A percentile compares a stretch with the other conserved stretches of the same genome.
These are phyloP conservation scores for Diutina rugosa DNA, from an alignment of 1,139 yeast species.

Conservation along the genomic window DNA sequence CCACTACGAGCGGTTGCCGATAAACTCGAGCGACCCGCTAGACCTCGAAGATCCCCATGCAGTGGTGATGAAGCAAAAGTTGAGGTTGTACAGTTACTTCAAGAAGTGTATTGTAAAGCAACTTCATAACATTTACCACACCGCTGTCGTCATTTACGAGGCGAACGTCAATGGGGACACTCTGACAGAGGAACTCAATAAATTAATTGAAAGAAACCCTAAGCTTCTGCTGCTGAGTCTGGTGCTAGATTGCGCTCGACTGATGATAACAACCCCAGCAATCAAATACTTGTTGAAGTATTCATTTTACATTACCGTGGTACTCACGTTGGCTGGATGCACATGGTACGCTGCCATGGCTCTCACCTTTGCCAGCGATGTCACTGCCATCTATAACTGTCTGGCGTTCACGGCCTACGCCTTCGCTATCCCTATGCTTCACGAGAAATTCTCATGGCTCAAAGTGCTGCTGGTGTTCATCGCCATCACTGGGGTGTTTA, in stretches of 20 bases:
- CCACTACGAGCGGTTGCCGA: conserved; percentile 7
- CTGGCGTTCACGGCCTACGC: conserved; percentile 82
- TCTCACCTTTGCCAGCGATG: conserved; percentile 72
- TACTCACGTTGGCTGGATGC: conserved; percentile 64
- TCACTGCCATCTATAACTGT: conserved; percentile 84
- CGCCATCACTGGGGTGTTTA: conserved; percentile 63
- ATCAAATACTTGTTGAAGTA: conserved; percentile 32
- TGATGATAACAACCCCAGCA: conserved; percentile 32
- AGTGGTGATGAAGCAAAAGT: conserved; percentile 5
- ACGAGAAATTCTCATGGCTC: conserved; percentile 51
- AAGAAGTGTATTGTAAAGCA: conserved; percentile 33
- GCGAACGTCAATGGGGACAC: conserved; percentile 24
- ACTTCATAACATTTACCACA: conserved; percentile 36
- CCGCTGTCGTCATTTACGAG: conserved; percentile 35
- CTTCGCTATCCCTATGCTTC: conserved; percentile 64
- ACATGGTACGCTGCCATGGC: conserved; percentile 85
- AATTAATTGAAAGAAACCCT: conserved; percentile 26
- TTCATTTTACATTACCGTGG: conserved; percentile 34
- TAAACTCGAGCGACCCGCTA: conserved; percentile 3
- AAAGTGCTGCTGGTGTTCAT: conserved; percentile 59
- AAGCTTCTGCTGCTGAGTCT: conserved; percentile 27
- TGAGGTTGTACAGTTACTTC: conserved; percentile 19
- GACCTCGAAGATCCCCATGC: conserved; percentile 2
- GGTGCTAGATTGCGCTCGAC: conserved; percentile 18
- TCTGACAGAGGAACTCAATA: conserved; percentile 22